Evolutionary conservation across 169 alveolate species (phyloP).

Genomic region (Babesia gibsoni): DNA sequence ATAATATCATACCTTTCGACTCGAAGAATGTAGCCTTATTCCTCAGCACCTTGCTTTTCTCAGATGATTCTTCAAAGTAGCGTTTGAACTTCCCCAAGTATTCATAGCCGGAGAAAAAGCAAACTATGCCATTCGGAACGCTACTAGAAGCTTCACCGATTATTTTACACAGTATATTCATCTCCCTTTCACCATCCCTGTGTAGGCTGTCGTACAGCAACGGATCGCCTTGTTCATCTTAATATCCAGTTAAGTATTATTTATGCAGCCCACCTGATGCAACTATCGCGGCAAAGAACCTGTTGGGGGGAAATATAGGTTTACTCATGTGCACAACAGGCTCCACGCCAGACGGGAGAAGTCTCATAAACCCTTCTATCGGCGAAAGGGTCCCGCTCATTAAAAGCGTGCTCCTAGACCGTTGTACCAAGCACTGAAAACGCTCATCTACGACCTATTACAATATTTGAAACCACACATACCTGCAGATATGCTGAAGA

Average conservation of each 20-base stretch:
- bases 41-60: not conserved
- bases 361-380: slow-evolving; percentile 40
- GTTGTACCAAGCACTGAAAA: slow-evolving; percentile 1
- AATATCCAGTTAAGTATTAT: not conserved
- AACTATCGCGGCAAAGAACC: slow-evolving; percentile 30
- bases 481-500: slow-evolving; percentile 46
- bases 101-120: slow-evolving; percentile 48
- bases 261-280: slow-evolving; percentile 24
- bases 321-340: slow-evolving; percentile 37
- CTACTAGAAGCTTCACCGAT: slow-evolving; percentile 4
- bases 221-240: slow-evolving; percentile 33
- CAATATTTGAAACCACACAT: not conserved
- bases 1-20: slow-evolving; percentile 19
- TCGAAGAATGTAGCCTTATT: slow-evolving; percentile 40
- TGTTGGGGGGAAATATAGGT: slow-evolving; percentile 36
- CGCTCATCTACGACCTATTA: not conserved
- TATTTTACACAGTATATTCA: slow-evolving; percentile 30
- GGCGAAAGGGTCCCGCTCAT: slow-evolving; percentile 68
- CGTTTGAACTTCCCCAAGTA: slow-evolving; percentile 18
- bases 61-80: slow-evolving; percentile 22
- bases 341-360: slow-evolving; percentile 28
- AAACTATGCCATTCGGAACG: slow-evolving; percentile 58
- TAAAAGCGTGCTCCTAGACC: slow-evolving; percentile 42
- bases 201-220: slow-evolving; percentile 38
- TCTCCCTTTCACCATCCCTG: slow-evolving; percentile 18